Evolutionary conservation across 345 rosid species (phyloP), one percentile per base, ranked within the genome.

Genomic region (Syzygium oleosum): DNA sequence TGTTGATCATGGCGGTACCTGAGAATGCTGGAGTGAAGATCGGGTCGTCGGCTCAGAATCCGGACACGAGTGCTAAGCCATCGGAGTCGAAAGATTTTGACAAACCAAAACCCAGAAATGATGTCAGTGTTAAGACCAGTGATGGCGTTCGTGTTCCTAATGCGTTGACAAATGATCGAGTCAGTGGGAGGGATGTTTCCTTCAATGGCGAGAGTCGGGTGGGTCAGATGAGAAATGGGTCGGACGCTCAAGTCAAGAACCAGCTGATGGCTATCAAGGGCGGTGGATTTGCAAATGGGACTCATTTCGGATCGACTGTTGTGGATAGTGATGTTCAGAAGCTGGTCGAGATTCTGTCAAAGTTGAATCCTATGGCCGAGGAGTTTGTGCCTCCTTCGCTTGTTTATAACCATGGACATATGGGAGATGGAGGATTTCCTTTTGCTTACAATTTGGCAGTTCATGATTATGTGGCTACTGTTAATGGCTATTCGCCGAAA

Each of bases 301-400:
- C 87, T 27, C 13, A 86, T 63, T 29, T 49, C 11, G 80, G 58
- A 73, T 29, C 88, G 21, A 6, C 23, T 79, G 58, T 38, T 54
- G 91, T 86, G 29, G 93, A 88, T 90, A 90, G 88, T 55, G 97
- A 95, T 51, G 95, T 96, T 92, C 95, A 90, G 86, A 92, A 94
- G 88, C 90, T 98, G 94, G 96, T 87, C 80, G 99, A 96, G 88
- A 94, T 95, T 68, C 87, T 98, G 90, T 96, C 97, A 21, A 98
- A 95, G 92, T 91, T 98, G 90, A 98, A 98, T 90, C 99, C 99
- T 9, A 92, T 95, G 98, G 99, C 99, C 61, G 91, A 95, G 90
- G 99, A 98, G 86, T 98, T 96, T 93, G 98, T 98, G 89, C 99
- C 99, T 87, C 94, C 95, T 55, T 98, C 98, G 7, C 90, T 95